These are phyloP conservation scores for Mortierella sp. DNA, from an alignment of 371 early-diverging fungal genomes.

Conservation along the genomic window DNA sequence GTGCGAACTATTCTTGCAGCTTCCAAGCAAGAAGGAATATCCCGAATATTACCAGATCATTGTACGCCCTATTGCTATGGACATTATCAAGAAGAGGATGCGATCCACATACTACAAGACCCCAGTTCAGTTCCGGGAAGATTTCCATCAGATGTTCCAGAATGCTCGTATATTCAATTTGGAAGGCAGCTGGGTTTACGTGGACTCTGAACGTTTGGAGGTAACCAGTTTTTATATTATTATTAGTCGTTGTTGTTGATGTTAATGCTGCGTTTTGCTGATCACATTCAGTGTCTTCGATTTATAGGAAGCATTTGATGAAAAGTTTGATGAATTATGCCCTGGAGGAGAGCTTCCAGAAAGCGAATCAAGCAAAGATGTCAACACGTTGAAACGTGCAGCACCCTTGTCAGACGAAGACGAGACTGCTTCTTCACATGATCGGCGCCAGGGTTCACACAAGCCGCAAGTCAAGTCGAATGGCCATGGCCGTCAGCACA, in stretches of 20 bases:
- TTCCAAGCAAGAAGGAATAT: conserved; percentile 82
- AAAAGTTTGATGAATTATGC: conserved; percentile 58
- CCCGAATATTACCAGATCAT: conserved; percentile 91
- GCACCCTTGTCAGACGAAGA: conserved; percentile 54
- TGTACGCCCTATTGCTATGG: conserved; percentile 85
- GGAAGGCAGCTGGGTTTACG: conserved; percentile 84
- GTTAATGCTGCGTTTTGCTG: not conserved
- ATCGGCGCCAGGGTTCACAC: conserved; percentile 21
- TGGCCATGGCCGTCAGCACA: conserved; percentile 46
- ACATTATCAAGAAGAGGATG: conserved; percentile 74
- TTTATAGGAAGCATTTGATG: conserved; percentile 60
- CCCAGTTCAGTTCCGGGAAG: conserved; percentile 67
- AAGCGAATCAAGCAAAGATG: conserved; percentile 26
- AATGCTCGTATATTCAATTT: conserved; percentile 86
- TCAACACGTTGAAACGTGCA: conserved; percentile 46
- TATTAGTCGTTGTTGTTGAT: conserved; percentile 4
- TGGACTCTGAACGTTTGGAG: conserved; percentile 77
- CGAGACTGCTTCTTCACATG: conserved; percentile 37
- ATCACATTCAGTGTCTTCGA: not conserved
- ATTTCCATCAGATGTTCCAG: conserved; percentile 80
- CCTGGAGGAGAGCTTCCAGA: conserved; percentile 59
- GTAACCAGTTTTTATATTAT: conserved; percentile 19
- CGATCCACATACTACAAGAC: conserved; percentile 66
- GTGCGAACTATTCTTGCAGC: conserved; percentile 77
- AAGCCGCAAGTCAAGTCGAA: conserved; percentile 38